phyloP scores from a whole-genome alignment of 192 early-diverging fungal species.

The Martensiomyces pterosporus region DNA sequence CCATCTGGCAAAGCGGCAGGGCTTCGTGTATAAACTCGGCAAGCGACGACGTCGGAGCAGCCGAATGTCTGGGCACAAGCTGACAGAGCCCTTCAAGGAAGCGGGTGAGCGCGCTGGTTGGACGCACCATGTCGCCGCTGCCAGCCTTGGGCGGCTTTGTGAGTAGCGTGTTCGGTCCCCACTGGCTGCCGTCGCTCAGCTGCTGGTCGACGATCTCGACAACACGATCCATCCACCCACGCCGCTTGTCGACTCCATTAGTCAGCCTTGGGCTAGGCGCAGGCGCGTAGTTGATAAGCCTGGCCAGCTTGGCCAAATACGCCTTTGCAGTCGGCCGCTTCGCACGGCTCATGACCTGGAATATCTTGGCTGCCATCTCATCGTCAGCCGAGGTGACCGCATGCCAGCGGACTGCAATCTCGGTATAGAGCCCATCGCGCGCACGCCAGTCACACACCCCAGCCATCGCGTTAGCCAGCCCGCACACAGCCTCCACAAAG shows the following conservation, averaged over 20 bases:
- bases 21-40: conserved; percentile 20
- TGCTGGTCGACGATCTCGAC: conserved; percentile 76
- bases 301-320: conserved; percentile 20
- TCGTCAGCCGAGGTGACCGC: conserved; percentile 18
- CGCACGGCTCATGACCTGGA: conserved; percentile 34
- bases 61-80: conserved; percentile 18
- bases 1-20: conserved; percentile 5
- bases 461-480: conserved; percentile 79
- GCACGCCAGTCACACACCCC: conserved; percentile 90
- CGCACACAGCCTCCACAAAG: conserved; percentile 91
- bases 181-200: conserved; percentile 59
- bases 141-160: conserved; percentile 6
- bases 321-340: conserved; percentile 26
- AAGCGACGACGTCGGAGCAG: conserved; percentile 16
- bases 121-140: conserved; percentile 4
- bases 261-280: conserved; percentile 8
- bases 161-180: conserved; percentile 57
- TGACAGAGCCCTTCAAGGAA: conserved; percentile 28
- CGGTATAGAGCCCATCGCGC: conserved; percentile 59
- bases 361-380: conserved; percentile 36
- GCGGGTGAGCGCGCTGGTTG: conserved; percentile 24
- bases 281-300: conserved; percentile 11
- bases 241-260: conserved; percentile 16
- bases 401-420: conserved; percentile 26
- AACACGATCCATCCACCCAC: conserved; percentile 73